phyloP scores from a whole-genome alignment of 2,329 filamentous ascomycete genomes.

The Scedosporium boydii region DNA sequence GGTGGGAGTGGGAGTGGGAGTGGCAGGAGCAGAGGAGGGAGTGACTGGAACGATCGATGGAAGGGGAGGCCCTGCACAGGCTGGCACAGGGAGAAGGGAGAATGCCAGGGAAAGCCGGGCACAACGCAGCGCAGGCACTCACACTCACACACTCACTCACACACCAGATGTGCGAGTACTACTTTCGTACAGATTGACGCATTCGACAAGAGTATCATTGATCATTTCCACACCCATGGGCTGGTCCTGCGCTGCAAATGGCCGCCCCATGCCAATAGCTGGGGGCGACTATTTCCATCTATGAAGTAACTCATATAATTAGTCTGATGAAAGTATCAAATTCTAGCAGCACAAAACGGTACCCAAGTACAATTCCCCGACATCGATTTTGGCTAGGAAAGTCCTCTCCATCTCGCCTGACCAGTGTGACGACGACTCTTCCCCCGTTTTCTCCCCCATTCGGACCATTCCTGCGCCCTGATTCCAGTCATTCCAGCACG shows the following conservation, averaged over 20 bases:
- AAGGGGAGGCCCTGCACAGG: neutral
- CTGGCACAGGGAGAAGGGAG: neutral
- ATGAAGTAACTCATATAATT: neutral
- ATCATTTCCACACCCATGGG: neutral
- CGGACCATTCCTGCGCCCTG: neutral
- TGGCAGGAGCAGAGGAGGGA: neutral
- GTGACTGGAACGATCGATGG: neutral
- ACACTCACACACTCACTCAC: too few species aligned
- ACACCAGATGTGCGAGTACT: neutral
- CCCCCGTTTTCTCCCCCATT: neutral
- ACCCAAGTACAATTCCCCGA: too few species aligned
- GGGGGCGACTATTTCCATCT: neutral
- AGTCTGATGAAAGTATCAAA: neutral
- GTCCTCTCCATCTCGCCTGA: neutral
- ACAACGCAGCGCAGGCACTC: neutral
- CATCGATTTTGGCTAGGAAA: too few species aligned
- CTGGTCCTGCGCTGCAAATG: neutral
- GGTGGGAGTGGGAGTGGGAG: neutral
- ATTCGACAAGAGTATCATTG: neutral
- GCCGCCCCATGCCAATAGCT: neutral
- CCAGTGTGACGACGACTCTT: too few species aligned
- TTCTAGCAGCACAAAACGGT: too few species aligned
- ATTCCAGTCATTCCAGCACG: constrained; percentile 7
- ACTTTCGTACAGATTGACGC: neutral
- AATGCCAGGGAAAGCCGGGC: neutral